Conservation (phyloP, 805 yeast species). For the Isabelozyma pseudorhagii region DNA sequence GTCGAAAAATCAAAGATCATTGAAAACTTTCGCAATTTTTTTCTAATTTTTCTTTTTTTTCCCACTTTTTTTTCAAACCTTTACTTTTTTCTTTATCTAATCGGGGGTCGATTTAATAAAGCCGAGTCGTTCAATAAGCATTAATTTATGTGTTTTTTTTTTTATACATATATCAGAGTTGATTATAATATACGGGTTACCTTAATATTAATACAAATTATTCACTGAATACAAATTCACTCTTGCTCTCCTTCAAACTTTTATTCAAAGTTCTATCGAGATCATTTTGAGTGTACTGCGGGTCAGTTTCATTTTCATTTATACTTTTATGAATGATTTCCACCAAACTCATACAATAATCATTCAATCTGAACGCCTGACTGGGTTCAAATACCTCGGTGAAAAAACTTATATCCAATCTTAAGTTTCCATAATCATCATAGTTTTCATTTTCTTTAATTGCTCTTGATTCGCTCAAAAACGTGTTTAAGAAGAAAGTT, state of each 20-base stretch:
- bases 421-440: conserved; percentile 24
- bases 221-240: conserved; percentile 28
- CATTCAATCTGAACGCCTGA: conserved; percentile 30
- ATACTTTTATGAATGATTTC: conserved; percentile 27
- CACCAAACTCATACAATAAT: conserved; percentile 27
- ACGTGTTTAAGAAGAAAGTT: conserved; percentile 28
- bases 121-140: conserved; percentile 4
- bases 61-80: not conserved
- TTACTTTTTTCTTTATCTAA: not conserved
- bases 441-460: conserved; percentile 13
- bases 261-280: conserved; percentile 25
- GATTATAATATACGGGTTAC: not conserved
- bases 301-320: conserved; percentile 21
- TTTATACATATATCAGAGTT: not conserved
- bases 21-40: not conserved
- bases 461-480: conserved; percentile 28
- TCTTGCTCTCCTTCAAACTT: conserved; percentile 23
- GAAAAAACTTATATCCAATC: conserved; percentile 36
- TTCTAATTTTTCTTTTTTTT: not conserved
- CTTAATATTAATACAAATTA: not conserved
- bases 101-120: conserved; percentile 2
- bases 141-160: not conserved
- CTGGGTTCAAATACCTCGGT: conserved; percentile 38
- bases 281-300: conserved; percentile 19
- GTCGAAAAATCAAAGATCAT: not conserved